Evolutionary conservation across 2,329 filamentous ascomycete genomes (phyloP), one percentile per base, ranked within the genome.

Genomic region (Exutisphaerella laricina): DNA sequence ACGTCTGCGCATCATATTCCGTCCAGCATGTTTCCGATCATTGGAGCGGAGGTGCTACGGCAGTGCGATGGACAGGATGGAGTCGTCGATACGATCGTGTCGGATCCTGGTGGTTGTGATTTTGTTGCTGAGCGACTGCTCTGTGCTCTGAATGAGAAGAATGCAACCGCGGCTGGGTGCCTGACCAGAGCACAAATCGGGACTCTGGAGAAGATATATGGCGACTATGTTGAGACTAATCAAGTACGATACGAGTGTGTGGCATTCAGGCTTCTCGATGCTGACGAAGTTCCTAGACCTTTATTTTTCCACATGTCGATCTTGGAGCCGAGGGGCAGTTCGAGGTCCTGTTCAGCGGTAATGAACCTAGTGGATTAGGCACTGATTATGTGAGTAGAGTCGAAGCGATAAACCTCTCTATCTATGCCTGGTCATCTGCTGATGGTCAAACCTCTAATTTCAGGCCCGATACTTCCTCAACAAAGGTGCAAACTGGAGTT

Each of bases 1-100:
- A 66, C 66, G 3, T 63, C 66, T 0, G 58, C 68, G 1, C 66
- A 71, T 40, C 70, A 74, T 22, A 68, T 77, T 28, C 58, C 68
- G 0, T 44, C 63, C 13, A 36, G 55, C 5, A 47, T 70, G n/a
- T 77, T 76, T 62, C 47, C 64, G 0, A 49, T 66, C 0, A 67
- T 80, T 6, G 66, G 59, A 3, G 60, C 59, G 1, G 69, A 73
- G 37, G 64, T 77, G 2, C 44, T 70, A 3, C 58, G 55, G n/a
- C 73, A 78, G 54, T 78, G 75, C 50, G 75, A 78, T 48, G 55
- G 40, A 1, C 58, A 69, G 17, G 75, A 78, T 46, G 73, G 74
- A 1, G 58, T 74, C 1, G 49, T 58, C 1, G 75, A 78, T 45
- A 67, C 65, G 12, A 74, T 78, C 43, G 63, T 78, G 30, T 71